Conservation (phyloP, 2,329 filamentous ascomycete genomes). For the Fusarium aywerte region DNA sequence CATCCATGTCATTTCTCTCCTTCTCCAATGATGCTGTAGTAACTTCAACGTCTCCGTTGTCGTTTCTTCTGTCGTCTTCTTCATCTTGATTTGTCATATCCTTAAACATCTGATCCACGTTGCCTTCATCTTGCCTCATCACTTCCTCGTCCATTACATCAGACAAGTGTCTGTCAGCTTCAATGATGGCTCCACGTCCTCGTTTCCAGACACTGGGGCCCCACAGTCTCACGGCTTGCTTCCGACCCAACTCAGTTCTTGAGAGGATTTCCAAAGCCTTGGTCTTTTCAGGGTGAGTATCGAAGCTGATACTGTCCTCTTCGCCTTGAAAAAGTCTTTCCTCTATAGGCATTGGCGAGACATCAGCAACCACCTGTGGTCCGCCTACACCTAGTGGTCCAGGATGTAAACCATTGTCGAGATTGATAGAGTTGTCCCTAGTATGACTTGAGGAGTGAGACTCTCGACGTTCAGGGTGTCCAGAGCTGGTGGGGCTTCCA, state of each 20-base stretch:
- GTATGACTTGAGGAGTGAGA: slow-evolving; percentile 45
- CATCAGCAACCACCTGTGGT: slow-evolving; percentile 56
- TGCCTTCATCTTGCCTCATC: slow-evolving; percentile 56
- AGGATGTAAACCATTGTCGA: slow-evolving; percentile 56
- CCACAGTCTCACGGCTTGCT: slow-evolving; percentile 62
- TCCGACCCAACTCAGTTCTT: slow-evolving; percentile 62
- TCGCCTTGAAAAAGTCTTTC: slow-evolving; percentile 62
- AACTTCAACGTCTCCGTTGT: slow-evolving; percentile 48
- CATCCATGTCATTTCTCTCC: slow-evolving; percentile 60
- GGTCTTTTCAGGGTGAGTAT: slow-evolving; percentile 59
- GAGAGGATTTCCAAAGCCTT: slow-evolving; percentile 65
- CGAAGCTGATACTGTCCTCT: slow-evolving; percentile 58
- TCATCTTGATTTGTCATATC: slow-evolving; percentile 66
- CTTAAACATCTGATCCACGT: slow-evolving; percentile 66
- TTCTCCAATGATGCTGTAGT: slow-evolving; percentile 58
- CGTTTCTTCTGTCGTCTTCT: slow-evolving; percentile 55
- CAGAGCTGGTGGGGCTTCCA: slow-evolving; percentile 43
- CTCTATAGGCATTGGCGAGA: slow-evolving; percentile 58
- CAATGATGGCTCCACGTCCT: slow-evolving; percentile 46
- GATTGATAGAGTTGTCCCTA: slow-evolving; percentile 54
- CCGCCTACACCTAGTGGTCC: slow-evolving; percentile 57
- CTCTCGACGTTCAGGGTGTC: slow-evolving; percentile 44
- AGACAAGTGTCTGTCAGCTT: slow-evolving; percentile 42
- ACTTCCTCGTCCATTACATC: slow-evolving; percentile 46
- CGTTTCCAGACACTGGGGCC: slow-evolving; percentile 61